phyloP scores from a whole-genome alignment of 2,329 filamentous ascomycete genomes.

The Alternaria alternata region DNA sequence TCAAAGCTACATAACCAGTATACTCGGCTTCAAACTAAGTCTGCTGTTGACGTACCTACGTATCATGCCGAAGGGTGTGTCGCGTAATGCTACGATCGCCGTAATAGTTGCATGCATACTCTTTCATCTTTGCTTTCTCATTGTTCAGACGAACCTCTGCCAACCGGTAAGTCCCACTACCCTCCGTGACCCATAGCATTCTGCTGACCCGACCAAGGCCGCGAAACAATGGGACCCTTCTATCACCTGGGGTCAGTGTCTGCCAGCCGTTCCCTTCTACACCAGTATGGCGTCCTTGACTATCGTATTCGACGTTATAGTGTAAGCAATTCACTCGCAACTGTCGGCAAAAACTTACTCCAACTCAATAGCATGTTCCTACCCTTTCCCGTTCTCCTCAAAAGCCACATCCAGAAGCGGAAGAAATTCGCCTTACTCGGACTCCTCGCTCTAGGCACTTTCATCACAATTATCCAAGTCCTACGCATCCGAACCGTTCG shows the following conservation, averaged over 20 bases:
- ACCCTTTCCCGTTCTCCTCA: conserved; percentile 23
- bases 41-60: conserved; percentile 23
- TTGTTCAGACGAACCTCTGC: conserved; percentile 23
- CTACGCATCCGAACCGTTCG: conserved; percentile 21
- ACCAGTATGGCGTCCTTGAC: conserved; percentile 25
- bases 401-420: conserved; percentile 21
- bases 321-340: conserved; percentile 6
- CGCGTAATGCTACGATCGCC: conserved; percentile 16
- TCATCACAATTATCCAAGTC: conserved; percentile 28
- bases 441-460: conserved; percentile 21
- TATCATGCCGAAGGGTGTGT: conserved; percentile 24
- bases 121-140: conserved; percentile 23
- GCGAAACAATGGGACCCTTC: conserved; percentile 24
- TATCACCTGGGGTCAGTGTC: conserved; percentile 20
- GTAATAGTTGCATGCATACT: conserved; percentile 20
- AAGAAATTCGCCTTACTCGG: conserved; percentile 19
- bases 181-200: too few species aligned
- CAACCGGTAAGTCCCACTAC: conserved; percentile 13
- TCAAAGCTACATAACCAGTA: conserved; percentile 24
- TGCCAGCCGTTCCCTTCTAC: conserved; percentile 23
- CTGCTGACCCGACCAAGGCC: conserved; percentile 5
- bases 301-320: conserved; percentile 19
- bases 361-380: conserved; percentile 19
- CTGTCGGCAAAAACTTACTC: neutral
- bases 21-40: conserved; percentile 27